Conservation (phyloP, 352 stramenopile genomes). For the Globisporangium cederbergense region DNA sequence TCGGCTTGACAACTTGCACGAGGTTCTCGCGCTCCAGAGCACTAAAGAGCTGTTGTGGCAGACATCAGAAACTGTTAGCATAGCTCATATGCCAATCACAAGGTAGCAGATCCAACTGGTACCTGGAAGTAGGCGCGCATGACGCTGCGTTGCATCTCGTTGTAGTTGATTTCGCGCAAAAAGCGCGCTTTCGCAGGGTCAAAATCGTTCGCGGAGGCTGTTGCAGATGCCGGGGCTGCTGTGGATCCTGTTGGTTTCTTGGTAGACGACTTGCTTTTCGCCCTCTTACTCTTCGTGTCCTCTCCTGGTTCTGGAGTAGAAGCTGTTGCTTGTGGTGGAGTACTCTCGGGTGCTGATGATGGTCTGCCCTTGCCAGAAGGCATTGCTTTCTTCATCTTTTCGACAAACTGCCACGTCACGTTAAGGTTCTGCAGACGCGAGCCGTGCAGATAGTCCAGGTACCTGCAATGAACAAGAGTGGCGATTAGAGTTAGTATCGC, state of each 20-base stretch:
- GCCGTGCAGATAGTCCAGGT: slow-evolving; percentile 83
- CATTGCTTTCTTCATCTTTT: slow-evolving; percentile 80
- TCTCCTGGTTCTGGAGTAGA: neutral
- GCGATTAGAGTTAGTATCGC: neutral
- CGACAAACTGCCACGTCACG: slow-evolving; percentile 75
- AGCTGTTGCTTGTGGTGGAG: neutral
- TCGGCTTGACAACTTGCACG: slow-evolving; percentile 38
- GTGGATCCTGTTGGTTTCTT: slow-evolving; percentile 24
- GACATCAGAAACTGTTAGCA: neutral
- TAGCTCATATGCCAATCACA: too few species aligned
- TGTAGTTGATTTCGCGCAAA: slow-evolving; percentile 73
- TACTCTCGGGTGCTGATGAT: slow-evolving; percentile 4
- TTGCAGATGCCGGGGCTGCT: slow-evolving; percentile 1
- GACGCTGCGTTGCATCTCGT: slow-evolving; percentile 64
- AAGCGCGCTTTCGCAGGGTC: slow-evolving; percentile 62
- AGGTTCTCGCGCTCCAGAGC: slow-evolving; percentile 69
- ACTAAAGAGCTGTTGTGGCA: slow-evolving; percentile 36
- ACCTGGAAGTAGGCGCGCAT: slow-evolving; percentile 82
- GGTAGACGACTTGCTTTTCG: slow-evolving; percentile 20
- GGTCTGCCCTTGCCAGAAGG: slow-evolving; percentile 8
- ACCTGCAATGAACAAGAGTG: slow-evolving; percentile 27
- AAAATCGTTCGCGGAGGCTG: slow-evolving; percentile 14
- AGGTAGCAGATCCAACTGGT: neutral
- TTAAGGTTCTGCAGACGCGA: slow-evolving; percentile 80
- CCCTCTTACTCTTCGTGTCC: slow-evolving; percentile 11